phyloP scores from a whole-genome alignment of 192 early-diverging fungal species.

The Coemansia umbellata region DNA sequence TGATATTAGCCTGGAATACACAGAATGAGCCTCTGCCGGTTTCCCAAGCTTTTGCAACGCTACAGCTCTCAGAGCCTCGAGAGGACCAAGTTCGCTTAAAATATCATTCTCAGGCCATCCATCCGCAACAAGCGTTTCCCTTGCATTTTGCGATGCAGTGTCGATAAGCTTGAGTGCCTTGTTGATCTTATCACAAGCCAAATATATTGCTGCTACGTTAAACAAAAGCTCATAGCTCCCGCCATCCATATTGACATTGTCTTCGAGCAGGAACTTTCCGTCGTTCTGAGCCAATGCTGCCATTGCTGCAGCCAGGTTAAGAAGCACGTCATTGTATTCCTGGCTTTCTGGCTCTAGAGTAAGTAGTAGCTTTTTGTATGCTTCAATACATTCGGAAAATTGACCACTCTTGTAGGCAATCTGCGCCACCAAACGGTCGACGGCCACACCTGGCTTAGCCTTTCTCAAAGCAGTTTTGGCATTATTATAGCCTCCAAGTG shows the following conservation, averaged over 20 bases:
- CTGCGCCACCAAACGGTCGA: constrained; percentile 30
- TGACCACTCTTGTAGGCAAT: constrained; percentile 43
- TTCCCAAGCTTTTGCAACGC: constrained; percentile 28
- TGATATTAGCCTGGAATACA: constrained; percentile 17
- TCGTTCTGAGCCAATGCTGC: constrained; percentile 31
- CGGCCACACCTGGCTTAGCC: constrained; percentile 3
- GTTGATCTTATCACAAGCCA: constrained; percentile 18
- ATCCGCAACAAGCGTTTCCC: constrained; percentile 8
- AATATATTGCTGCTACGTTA: constrained; percentile 26
- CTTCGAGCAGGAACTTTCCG: background rate
- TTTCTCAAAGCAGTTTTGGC: constrained; percentile 13
- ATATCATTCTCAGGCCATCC: constrained; percentile 33
- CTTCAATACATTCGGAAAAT: constrained; percentile 26
- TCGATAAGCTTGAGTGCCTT: constrained; percentile 22
- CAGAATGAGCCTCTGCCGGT: constrained; percentile 2
- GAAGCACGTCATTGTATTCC: constrained; percentile 23
- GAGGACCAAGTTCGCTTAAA: constrained; percentile 26
- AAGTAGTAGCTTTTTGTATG: constrained; percentile 28
- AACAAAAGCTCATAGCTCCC: constrained; percentile 37
- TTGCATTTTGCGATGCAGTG: constrained; percentile 15
- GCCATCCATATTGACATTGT: background rate
- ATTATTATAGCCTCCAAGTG: constrained; percentile 22
- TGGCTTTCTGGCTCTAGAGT: constrained; percentile 2
- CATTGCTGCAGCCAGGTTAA: constrained; percentile 38
- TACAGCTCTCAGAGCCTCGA: constrained; percentile 35